phyloP scores from a whole-genome alignment of 176 grass and related monocot species.

The Cymbopogon citratus region DNA sequence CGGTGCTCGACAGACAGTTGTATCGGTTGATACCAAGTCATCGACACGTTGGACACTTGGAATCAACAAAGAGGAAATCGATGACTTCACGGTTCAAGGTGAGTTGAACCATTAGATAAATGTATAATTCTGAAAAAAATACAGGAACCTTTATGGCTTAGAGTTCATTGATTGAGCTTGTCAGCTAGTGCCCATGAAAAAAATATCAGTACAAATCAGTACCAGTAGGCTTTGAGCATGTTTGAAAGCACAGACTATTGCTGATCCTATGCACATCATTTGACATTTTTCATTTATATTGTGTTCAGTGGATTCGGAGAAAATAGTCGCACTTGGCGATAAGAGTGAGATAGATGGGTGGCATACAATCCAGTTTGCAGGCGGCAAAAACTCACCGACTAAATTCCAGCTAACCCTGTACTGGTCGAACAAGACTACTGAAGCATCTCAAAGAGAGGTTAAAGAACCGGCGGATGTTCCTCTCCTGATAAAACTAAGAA shows the following conservation, averaged over 20 bases:
- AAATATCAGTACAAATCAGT: background rate
- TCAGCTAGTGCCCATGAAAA: too few species aligned
- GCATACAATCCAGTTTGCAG: constrained; percentile 89
- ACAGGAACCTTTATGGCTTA: background rate
- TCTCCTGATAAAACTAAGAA: constrained; percentile 65
- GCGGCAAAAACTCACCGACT: constrained; percentile 71
- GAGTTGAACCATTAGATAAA: background rate
- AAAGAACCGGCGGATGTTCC: constrained; percentile 19
- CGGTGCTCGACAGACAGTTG: constrained; percentile 43
- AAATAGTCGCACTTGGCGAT: constrained; percentile 44
- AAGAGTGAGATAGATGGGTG: constrained; percentile 67
- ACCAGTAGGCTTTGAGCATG: background rate
- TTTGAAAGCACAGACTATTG: background rate
- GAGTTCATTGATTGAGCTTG: background rate
- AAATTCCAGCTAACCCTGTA: constrained; percentile 71
- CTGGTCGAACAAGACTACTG: constrained; percentile 41
- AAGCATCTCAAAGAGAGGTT: background rate
- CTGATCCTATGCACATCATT: background rate
- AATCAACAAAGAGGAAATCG: constrained; percentile 72
- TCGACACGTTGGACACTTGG: constrained; percentile 79
- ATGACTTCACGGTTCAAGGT: constrained; percentile 77
- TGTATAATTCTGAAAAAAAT: background rate
- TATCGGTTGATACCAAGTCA: constrained; percentile 68
- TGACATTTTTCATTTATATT: constrained; percentile 10
- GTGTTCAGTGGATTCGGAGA: constrained; percentile 47